Evolutionary conservation across 2,329 filamentous ascomycete genomes (phyloP).

Genomic region (Alternaria viburni): DNA sequence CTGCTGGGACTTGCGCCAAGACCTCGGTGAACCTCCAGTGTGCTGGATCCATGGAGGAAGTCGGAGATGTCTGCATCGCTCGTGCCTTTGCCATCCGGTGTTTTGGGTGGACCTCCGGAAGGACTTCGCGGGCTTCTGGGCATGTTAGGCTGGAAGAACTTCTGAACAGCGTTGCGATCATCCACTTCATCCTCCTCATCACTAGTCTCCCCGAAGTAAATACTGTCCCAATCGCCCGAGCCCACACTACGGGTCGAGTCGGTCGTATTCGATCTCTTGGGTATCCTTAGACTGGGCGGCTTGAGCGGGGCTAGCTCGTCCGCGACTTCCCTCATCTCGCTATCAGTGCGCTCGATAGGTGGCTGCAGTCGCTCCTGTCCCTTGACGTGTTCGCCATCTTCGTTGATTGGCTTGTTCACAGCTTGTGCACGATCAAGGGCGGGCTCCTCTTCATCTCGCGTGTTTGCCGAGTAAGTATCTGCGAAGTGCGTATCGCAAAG

Average conservation of each 20-base stretch:
- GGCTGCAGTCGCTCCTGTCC: conserved; percentile 48
- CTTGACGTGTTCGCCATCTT: conserved; percentile 71
- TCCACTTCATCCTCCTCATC: conserved; percentile 55
- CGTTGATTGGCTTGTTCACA: conserved; percentile 61
- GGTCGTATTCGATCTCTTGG: conserved; percentile 30
- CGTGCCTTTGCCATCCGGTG: conserved; percentile 39
- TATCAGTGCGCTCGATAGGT: conserved; percentile 51
- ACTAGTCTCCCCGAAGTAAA: conserved; percentile 56
- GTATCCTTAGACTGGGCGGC: conserved; percentile 27
- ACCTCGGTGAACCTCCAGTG: conserved; percentile 49
- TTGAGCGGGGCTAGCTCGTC: conserved; percentile 47
- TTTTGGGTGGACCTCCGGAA: conserved; percentile 17
- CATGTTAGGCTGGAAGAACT: conserved; percentile 41
- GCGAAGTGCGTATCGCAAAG: conserved; percentile 93
- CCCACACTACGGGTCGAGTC: conserved; percentile 45
- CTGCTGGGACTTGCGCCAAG: conserved; percentile 37
- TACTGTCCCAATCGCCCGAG: conserved; percentile 57
- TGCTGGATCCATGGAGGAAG: conserved; percentile 36
- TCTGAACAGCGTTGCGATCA: conserved; percentile 46
- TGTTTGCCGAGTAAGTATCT: conserved; percentile 70
- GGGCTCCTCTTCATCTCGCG: conserved; percentile 70
- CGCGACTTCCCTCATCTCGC: conserved; percentile 57
- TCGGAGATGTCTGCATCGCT: conserved; percentile 50
- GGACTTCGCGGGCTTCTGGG: conserved; percentile 25
- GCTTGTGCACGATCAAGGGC: conserved; percentile 73